Base-by-base conservation (phyloP, 805 yeast species). In the Wickerhamiella parazyma region DNA sequence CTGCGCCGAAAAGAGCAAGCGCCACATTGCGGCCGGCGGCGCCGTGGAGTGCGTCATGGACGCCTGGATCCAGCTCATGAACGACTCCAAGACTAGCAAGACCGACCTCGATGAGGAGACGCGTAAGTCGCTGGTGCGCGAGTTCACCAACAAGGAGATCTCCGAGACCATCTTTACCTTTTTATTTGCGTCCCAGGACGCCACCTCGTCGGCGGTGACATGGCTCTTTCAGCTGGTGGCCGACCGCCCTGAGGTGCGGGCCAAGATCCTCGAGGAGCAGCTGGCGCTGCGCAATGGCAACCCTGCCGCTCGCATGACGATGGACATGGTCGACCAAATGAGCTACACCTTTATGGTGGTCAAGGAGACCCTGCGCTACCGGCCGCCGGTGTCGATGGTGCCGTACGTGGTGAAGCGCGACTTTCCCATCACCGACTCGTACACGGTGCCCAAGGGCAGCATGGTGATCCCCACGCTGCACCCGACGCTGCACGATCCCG, bases 341-440 rank as follows among this genome's bases (percentile, higher is more conserved):
- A 69, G 64, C 21, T 91, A 85, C 68, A 89, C 98, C 16, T 71
- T 73, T 55, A 76, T 76, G 80, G 95, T 84, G 50, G 95, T 91
- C 49, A 83, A 77, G 65, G 98, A 91, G 69, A 68, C 91, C 44
- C 73, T 91, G 54, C 79, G 98, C 62, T 82, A 81, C 69, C 79
- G 97, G 65, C 98, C 98, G 21, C 98, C 98, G 3, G 98, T 91
- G 49, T 58, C 87, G 46, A 91, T 91, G 98, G 97, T 91, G 48
- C 98, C 98, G 42, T 91, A 91, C 61, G 85, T 84, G 48, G 95
- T 74, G 43, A 91, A 91, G 71, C 71, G 85, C 61, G 66, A 73
- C 11, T 91, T 82, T 71, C 94, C 94, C 34, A 76, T 91, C 42
- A 73, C 84, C 33, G 79, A 80, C 12, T 73, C 70, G 45, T 91